Percentiles rank a stretch among this genome's conserved stretches.
These are phyloP conservation scores for Gaillardinia entomophila DNA, from an alignment of 805 yeast species.

Conservation along the genomic window DNA sequence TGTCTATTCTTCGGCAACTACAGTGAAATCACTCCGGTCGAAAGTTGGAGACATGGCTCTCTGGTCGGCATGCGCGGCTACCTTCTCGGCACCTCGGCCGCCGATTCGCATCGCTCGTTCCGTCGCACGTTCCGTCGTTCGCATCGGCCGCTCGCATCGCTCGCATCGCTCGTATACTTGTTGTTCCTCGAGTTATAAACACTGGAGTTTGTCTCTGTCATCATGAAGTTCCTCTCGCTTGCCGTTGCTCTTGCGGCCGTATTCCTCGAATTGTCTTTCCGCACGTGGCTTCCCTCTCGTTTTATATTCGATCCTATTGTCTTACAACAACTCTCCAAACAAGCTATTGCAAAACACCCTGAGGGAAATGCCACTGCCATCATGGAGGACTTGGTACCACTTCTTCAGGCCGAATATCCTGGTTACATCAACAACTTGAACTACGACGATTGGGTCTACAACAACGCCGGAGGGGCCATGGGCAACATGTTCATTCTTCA, in stretches of 20 bases:
- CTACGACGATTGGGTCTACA: conserved; percentile 87
- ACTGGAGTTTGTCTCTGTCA: neutral
- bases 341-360: conserved; percentile 47
- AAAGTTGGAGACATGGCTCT: no score
- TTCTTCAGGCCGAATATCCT: conserved; percentile 62
- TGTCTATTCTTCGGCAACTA: no score
- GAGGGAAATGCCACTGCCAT: conserved; percentile 58
- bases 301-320: conserved; percentile 67
- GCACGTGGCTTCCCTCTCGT: conserved; percentile 63
- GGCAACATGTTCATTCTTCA: conserved; percentile 92
- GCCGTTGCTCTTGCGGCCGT: conserved; percentile 19
- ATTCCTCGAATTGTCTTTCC: conserved; percentile 36
- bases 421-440: conserved; percentile 65
- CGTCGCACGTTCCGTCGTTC: no score
- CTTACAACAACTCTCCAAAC: conserved; percentile 53
- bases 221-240: conserved; percentile 21
- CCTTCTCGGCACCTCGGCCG: no score
- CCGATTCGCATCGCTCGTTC: no score
- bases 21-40: no score
- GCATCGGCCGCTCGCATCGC: no score
- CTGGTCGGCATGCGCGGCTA: no score
- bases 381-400: conserved; percentile 55
- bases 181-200: no score
- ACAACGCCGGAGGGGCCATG: conserved; percentile 99
- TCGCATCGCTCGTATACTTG: no score